Conservation (phyloP, 2,329 filamentous ascomycete genomes). For the Xylaria sp. region DNA sequence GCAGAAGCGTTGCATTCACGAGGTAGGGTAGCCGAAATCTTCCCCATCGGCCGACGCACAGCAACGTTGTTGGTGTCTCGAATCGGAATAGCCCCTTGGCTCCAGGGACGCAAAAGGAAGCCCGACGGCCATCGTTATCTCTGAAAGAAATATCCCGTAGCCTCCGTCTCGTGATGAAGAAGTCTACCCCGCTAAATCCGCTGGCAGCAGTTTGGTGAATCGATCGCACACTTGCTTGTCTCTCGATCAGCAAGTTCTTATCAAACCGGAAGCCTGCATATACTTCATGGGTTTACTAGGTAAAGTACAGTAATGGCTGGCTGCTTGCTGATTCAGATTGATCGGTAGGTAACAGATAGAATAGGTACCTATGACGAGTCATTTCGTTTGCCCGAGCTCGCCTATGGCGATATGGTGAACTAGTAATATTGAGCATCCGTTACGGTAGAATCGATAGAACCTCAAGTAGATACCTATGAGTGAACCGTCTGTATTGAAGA, state of each 20-base stretch:
- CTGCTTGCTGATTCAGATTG: slow-evolving; percentile 1
- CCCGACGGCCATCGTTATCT: slow-evolving; percentile 24
- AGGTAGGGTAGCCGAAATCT: slow-evolving; percentile 9
- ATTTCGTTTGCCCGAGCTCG: neutral
- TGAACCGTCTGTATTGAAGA: neutral
- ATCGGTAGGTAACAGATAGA: slow-evolving; percentile 3
- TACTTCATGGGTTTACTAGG: neutral
- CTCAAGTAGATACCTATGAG: neutral
- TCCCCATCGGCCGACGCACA: slow-evolving; percentile 12
- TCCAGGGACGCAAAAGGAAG: slow-evolving; percentile 30
- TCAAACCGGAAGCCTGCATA: slow-evolving; percentile 3
- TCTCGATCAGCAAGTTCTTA: neutral
- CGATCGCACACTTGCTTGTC: slow-evolving; percentile 1
- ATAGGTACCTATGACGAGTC: neutral
- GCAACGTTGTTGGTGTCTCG: slow-evolving; percentile 2
- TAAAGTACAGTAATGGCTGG: slow-evolving; percentile 2
- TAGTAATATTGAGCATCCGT: neutral
- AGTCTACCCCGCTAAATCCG: slow-evolving; percentile 8
- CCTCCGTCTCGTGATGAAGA: neutral
- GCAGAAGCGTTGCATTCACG: neutral
- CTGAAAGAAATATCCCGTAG: neutral
- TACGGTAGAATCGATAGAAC: neutral
- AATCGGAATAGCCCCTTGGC: slow-evolving; percentile 24
- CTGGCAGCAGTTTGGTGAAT: neutral
- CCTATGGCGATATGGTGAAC: neutral